phyloP scores from a whole-genome alignment of 352 stramenopile genomes.

The Pythium myriotylum region DNA sequence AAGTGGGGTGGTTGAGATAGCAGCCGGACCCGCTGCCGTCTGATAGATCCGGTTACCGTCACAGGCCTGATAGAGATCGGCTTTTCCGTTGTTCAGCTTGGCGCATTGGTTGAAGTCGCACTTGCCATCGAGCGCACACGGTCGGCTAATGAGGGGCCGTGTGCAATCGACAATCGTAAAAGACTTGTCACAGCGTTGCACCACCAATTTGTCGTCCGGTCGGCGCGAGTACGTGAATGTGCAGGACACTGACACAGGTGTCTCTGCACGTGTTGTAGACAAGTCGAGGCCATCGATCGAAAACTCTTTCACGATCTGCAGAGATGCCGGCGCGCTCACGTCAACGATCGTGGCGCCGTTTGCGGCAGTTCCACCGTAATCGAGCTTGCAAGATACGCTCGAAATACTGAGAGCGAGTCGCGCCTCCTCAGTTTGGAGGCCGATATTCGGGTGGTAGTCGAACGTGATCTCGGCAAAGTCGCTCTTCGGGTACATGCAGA shows the following conservation, averaged over 20 bases:
- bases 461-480: constrained; percentile 57
- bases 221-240: constrained; percentile 54
- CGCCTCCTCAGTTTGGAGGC: constrained; percentile 8
- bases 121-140: constrained; percentile 33
- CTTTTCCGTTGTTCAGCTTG: background rate
- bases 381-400: constrained; percentile 37
- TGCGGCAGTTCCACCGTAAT: constrained; percentile 21
- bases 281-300: constrained; percentile 38
- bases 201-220: constrained; percentile 14
- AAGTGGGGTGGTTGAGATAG: constrained; percentile 23
- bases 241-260: constrained; percentile 50
- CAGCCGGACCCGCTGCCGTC: constrained; percentile 28
- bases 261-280: constrained; percentile 45
- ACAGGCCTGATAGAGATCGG: constrained; percentile 16
- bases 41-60: constrained; percentile 13
- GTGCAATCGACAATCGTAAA: constrained; percentile 70
- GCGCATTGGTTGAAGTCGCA: constrained; percentile 23
- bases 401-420: constrained; percentile 19
- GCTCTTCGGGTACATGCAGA: constrained; percentile 35
- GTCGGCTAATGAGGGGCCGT: constrained; percentile 45
- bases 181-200: constrained; percentile 41
- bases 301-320: constrained; percentile 60
- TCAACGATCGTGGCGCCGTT: constrained; percentile 15
- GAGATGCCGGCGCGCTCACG: constrained; percentile 5
- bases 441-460: constrained; percentile 34